Percentiles rank a stretch among this genome's conserved stretches.
Conservation (phyloP, 2,329 filamentous ascomycete genomes). For the Paecilomyces formosus region DNA sequence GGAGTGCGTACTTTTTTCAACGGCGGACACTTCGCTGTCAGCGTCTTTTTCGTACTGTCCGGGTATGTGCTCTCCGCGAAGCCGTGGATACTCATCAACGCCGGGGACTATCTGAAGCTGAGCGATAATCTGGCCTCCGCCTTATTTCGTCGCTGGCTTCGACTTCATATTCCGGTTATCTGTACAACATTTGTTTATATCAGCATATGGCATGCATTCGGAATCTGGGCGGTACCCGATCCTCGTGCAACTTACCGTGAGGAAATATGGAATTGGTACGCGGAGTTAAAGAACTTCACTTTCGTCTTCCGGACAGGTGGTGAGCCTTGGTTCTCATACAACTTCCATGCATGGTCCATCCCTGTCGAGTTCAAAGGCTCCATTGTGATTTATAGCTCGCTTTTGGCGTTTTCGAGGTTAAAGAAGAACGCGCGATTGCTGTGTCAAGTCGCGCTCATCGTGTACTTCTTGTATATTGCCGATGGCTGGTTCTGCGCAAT, state of each 20-base stretch:
- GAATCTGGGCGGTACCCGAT: conserved; percentile 37
- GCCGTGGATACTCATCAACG: conserved; percentile 36
- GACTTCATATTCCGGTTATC: conserved; percentile 47
- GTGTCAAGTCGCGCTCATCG: conserved; percentile 46
- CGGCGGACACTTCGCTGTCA: conserved; percentile 54
- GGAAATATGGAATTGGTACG: conserved; percentile 46
- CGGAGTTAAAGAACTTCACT: conserved; percentile 61
- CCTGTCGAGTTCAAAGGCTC: conserved; percentile 59
- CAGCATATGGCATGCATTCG: conserved; percentile 47
- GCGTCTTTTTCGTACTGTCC: conserved; percentile 47
- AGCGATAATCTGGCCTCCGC: conserved; percentile 41
- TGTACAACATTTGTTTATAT: conserved; percentile 49
- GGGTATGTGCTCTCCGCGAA: conserved; percentile 47
- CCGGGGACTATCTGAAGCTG: conserved; percentile 30
- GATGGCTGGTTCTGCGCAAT: conserved; percentile 58
- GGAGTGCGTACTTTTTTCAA: conserved; percentile 53
- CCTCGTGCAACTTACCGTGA: conserved; percentile 36
- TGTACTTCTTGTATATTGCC: conserved; percentile 61
- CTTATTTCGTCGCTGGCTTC: conserved; percentile 45
- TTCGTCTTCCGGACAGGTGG: conserved; percentile 56
- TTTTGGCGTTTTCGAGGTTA: conserved; percentile 51
- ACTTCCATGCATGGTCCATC: conserved; percentile 57
- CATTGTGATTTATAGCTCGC: conserved; percentile 52
- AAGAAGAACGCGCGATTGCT: conserved; percentile 48
- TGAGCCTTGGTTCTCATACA: conserved; percentile 51